Percentiles rank a stretch among this genome's conserved stretches.
These are phyloP conservation scores for Puccinia triticina DNA, from an alignment of 1,284 basidiomycete genomes.

Conservation along the genomic window DNA sequence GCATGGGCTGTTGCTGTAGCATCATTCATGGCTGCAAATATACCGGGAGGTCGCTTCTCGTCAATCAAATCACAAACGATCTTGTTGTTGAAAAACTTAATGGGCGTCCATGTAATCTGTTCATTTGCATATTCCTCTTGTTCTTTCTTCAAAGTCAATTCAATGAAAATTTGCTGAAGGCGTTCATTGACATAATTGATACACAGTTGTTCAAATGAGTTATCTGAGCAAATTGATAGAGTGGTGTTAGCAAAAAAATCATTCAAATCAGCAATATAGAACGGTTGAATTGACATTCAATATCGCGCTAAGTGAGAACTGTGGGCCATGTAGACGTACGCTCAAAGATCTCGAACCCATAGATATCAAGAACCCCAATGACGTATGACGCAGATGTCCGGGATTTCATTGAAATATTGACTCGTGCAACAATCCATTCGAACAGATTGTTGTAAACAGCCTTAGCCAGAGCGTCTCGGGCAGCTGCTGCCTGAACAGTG, in stretches of 20 bases:
- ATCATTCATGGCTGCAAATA: conserved; percentile 97
- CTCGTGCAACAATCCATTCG: conserved; percentile 97
- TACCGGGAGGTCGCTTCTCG: conserved; percentile 90
- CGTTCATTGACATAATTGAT: conserved; percentile 99
- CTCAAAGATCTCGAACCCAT: conserved; percentile 62
- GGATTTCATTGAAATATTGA: conserved; percentile 95
- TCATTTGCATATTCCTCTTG: conserved; percentile 99
- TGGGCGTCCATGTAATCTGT: conserved; percentile 99
- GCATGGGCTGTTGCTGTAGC: conserved; percentile 98
- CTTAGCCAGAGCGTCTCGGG: conserved; percentile 89
- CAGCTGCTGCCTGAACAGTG: conserved; percentile 82
- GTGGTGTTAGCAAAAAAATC: conserved; percentile 66
- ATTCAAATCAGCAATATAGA: neutral
- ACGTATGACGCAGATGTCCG: conserved; percentile 75
- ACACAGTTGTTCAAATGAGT: conserved; percentile 98
- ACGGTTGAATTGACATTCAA: neutral
- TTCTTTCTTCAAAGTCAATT: conserved; percentile 96
- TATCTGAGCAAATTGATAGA: conserved; percentile 67
- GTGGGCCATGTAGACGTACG: conserved; percentile 55
- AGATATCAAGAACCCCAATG: conserved; percentile 96
- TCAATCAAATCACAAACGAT: conserved; percentile 98
- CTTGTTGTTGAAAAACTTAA: conserved; percentile 94
- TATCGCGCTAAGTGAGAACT: neutral
- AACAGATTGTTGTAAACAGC: conserved; percentile 99
- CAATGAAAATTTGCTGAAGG: conserved; percentile 90